These are phyloP conservation scores for Penicillium polonicum DNA, from an alignment of 2,329 filamentous ascomycete genomes.

Conservation along the genomic window DNA sequence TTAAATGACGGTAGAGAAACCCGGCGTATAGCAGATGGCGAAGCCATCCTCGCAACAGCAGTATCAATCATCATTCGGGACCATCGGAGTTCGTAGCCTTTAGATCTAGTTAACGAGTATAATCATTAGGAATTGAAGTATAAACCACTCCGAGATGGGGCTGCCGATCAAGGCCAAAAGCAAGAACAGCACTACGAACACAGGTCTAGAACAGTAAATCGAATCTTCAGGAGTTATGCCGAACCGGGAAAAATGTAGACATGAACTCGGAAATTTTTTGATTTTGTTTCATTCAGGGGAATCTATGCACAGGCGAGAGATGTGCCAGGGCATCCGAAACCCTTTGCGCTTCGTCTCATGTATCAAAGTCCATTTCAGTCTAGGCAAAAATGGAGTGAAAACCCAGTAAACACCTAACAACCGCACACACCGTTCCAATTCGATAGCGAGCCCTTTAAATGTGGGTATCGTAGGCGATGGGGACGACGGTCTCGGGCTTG, in stretches of 20 bases:
- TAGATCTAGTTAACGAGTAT: neutral
- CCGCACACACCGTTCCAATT: constrained; percentile 34
- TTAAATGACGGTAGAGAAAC: neutral
- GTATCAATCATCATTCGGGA: neutral
- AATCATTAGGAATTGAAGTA: too few species aligned
- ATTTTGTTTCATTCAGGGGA: constrained; percentile 46
- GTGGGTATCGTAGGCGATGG: constrained; percentile 95
- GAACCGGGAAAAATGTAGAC: neutral
- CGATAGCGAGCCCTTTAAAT: constrained; percentile 64
- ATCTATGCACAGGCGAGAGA: constrained; percentile 44
- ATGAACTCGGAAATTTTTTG: constrained; percentile 37
- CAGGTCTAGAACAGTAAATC: neutral
- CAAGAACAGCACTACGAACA: constrained; percentile 1
- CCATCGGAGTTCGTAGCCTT: neutral
- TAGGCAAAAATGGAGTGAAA: constrained; percentile 34
- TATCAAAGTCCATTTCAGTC: constrained; percentile 35
- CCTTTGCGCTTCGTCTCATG: constrained; percentile 42
- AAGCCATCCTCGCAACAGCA: neutral
- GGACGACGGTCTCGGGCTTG: constrained; percentile 85
- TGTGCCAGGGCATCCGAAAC: constrained; percentile 41
- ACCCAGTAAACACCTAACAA: constrained; percentile 40
- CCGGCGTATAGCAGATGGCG: neutral
- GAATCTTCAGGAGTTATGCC: neutral
- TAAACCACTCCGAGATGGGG: too few species aligned
- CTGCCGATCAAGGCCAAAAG: neutral